phyloP scores from a whole-genome alignment of 1,139 yeast species.

The Yamadazyma triangularis region DNA sequence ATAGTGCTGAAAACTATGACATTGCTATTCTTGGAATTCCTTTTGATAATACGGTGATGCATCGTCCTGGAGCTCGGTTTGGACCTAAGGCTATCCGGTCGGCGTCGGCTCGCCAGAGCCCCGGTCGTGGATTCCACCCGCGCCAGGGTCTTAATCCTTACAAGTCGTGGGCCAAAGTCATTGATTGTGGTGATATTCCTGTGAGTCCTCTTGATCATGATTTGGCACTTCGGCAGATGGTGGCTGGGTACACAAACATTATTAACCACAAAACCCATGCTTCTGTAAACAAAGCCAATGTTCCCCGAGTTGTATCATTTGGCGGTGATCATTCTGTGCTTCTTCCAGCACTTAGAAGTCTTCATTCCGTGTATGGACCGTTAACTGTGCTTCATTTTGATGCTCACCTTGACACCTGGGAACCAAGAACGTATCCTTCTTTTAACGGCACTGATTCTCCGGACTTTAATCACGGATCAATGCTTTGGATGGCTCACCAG shows the following conservation, averaged over 20 bases:
- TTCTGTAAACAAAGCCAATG: constrained; percentile 15
- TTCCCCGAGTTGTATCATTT: constrained; percentile 11
- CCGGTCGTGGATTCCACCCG: constrained; percentile 59
- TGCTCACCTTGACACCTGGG: constrained; percentile 15
- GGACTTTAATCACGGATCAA: constrained; percentile 13
- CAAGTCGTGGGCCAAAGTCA: constrained; percentile 12
- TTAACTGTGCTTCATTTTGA: constrained; percentile 14
- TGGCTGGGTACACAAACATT: constrained; percentile 11
- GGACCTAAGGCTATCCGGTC: constrained; percentile 70
- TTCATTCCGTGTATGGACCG: constrained; percentile 11
- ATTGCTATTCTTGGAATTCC: constrained; percentile 69
- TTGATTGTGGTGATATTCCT: constrained; percentile 17
- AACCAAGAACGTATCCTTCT: constrained; percentile 9
- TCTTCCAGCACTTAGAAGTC: constrained; percentile 12
- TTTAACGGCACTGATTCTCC: constrained; percentile 11
- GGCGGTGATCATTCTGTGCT: constrained; percentile 16
- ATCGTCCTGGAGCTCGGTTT: constrained; percentile 69
- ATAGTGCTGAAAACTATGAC: constrained; percentile 37
- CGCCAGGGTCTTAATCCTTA: constrained; percentile 48
- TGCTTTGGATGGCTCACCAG: constrained; percentile 14
- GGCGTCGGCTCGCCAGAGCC: constrained; percentile 65
- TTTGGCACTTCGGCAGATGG: constrained; percentile 14
- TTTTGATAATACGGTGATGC: constrained; percentile 68
- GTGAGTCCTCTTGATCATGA: constrained; percentile 15
- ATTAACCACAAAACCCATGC: too few relatives aligned